Evolutionary conservation across 768 basidiomycete genomes (phyloP).

Genomic region (Boletus rubroflammeus): DNA sequence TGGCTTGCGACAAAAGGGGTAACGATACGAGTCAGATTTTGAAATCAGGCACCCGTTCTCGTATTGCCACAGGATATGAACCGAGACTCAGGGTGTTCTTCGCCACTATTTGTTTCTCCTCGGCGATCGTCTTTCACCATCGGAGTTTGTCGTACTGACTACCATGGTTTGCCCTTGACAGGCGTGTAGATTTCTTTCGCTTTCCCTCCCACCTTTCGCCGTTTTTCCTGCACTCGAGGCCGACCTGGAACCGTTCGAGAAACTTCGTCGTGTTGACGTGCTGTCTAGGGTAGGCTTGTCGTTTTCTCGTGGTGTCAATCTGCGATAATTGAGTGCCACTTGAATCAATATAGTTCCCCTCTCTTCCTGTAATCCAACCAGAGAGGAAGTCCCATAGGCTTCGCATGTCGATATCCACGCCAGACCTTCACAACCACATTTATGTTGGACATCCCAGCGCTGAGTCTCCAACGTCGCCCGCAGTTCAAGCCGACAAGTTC

Average conservation of each 20-base stretch:
- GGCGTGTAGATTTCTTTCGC: slow-evolving; percentile 54
- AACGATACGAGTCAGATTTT: slow-evolving; percentile 19
- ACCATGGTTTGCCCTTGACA: slow-evolving; percentile 25
- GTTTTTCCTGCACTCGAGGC: slow-evolving; percentile 56
- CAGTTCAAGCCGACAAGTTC: slow-evolving; percentile 37
- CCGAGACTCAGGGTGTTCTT: neutral
- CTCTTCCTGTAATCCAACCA: slow-evolving; percentile 22
- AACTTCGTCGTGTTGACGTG: slow-evolving; percentile 46
- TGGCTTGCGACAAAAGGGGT: slow-evolving; percentile 2
- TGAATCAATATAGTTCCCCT: slow-evolving; percentile 11
- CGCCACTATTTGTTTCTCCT: slow-evolving; percentile 9
- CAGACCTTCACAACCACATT: slow-evolving; percentile 28
- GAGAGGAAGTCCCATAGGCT: slow-evolving; percentile 22
- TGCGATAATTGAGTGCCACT: neutral
- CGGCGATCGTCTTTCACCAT: slow-evolving; percentile 15
- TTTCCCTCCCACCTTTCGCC: slow-evolving; percentile 44
- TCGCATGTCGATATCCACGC: slow-evolving; percentile 35
- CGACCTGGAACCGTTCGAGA: slow-evolving; percentile 60
- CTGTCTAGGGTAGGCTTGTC: slow-evolving; percentile 20
- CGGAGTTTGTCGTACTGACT: slow-evolving; percentile 19
- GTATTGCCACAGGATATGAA: neutral
- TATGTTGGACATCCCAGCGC: slow-evolving; percentile 2
- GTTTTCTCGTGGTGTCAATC: neutral
- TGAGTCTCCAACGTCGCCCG: neutral
- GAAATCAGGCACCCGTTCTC: slow-evolving; percentile 17